phyloP scores from a whole-genome alignment of 352 stramenopile genomes.

The Globisporangium nodosum region DNA sequence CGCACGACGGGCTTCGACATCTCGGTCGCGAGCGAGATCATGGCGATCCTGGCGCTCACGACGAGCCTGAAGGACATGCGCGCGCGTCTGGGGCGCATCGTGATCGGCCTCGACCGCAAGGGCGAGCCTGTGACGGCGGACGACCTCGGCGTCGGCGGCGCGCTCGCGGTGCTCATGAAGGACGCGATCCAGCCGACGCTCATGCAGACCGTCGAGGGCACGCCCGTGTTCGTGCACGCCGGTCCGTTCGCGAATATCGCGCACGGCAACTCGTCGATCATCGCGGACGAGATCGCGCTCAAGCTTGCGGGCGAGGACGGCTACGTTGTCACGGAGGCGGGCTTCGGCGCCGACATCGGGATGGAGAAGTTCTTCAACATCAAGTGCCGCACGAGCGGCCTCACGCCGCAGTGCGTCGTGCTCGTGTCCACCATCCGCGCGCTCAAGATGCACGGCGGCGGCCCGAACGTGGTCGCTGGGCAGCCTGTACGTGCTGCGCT shows the following conservation, averaged over 20 bases:
- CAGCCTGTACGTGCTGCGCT: slow-evolving; percentile 68
- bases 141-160: slow-evolving; percentile 95
- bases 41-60: slow-evolving; percentile 96
- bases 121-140: slow-evolving; percentile 93
- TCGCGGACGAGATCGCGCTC: slow-evolving; percentile 94
- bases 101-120: slow-evolving; percentile 85
- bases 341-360: slow-evolving; percentile 97
- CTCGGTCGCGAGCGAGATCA: slow-evolving; percentile 97
- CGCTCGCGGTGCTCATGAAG: slow-evolving; percentile 97
- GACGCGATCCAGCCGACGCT: slow-evolving; percentile 96
- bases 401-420: slow-evolving; percentile 96
- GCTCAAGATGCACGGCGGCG: slow-evolving; percentile 99
- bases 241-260: slow-evolving; percentile 98
- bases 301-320: slow-evolving; percentile 94
- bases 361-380: slow-evolving; percentile 99
- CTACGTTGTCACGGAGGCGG: slow-evolving; percentile 96
- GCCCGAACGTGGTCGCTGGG: slow-evolving; percentile 91
- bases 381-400: slow-evolving; percentile 94
- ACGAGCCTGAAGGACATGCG: slow-evolving; percentile 93
- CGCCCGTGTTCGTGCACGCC: slow-evolving; percentile 95
- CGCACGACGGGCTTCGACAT: slow-evolving; percentile 78
- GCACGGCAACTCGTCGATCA: slow-evolving; percentile 96
- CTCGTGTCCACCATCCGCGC: slow-evolving; percentile 97
- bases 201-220: slow-evolving; percentile 98
- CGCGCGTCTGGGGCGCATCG: slow-evolving; percentile 91